A percentile compares a stretch with the other conserved stretches of the same genome.
phyloP scores from a whole-genome alignment of 441 rosid species.

The Pelargonium fulgidum region DNA sequence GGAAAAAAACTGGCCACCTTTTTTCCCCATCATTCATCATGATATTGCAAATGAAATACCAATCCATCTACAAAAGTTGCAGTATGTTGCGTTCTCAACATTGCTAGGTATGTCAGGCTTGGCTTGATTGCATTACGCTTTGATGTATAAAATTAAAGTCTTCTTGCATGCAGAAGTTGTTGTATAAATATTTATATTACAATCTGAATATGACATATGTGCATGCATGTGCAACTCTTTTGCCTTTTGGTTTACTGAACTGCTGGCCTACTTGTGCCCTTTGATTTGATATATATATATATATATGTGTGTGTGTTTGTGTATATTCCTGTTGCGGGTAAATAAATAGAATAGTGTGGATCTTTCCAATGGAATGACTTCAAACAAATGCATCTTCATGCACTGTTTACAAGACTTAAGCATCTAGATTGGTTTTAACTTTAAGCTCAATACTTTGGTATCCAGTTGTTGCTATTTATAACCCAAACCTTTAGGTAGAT shows the following conservation, averaged over 20 bases:
- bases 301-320: background rate
- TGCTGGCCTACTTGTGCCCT: background rate
- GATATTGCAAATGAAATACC: conserved; percentile 94
- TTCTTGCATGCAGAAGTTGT: background rate
- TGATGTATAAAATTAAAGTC: background rate
- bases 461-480: no score
- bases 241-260: background rate
- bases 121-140: conserved; percentile 3
- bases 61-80: conserved; percentile 76
- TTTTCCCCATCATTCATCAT: conserved; percentile 87
- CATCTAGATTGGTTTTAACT: no score
- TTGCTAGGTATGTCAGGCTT: conserved; percentile 54
- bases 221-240: background rate
- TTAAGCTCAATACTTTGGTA: no score
- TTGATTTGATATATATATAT: background rate
- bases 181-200: background rate
- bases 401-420: no score
- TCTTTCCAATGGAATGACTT: no score
- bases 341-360: no score
- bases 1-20: conserved; percentile 93
- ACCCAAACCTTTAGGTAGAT: no score
- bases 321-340: background rate
- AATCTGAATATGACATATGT: background rate
- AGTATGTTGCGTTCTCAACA: conserved; percentile 91
- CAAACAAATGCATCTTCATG: no score